A percentile compares a stretch with the other conserved stretches of the same genome.
These are phyloP conservation scores for Nakaseomyces nivariensis DNA, from an alignment of 1,139 yeast genomes.

Conservation along the genomic window DNA sequence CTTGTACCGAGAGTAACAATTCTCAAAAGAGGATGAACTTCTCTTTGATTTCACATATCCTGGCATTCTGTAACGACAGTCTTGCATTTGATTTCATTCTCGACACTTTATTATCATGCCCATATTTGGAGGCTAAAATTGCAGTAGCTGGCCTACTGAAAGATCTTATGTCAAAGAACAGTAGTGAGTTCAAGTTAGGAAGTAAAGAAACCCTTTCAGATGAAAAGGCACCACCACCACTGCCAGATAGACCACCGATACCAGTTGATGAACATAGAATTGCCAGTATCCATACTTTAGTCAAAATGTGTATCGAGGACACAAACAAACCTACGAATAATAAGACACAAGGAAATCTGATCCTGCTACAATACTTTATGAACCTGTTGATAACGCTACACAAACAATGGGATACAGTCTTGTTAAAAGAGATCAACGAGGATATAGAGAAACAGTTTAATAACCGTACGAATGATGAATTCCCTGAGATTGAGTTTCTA, in stretches of 20 bases:
- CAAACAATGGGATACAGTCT: constrained; percentile 20
- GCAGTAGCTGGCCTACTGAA: constrained; percentile 58
- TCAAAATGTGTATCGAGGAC: constrained; percentile 14
- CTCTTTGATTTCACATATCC: constrained; percentile 45
- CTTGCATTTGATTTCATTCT: constrained; percentile 49
- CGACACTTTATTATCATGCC: constrained; percentile 62
- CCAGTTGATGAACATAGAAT: constrained; percentile 22
- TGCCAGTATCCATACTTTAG: constrained; percentile 25
- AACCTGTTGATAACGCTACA: constrained; percentile 20
- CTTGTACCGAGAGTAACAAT: constrained; percentile 28
- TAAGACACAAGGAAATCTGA: constrained; percentile 9
- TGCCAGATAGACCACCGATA: constrained; percentile 25
- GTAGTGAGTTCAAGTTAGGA: neutral
- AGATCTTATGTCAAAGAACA: constrained; percentile 40
- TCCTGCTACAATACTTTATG: constrained; percentile 19
- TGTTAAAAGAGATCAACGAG: constrained; percentile 14
- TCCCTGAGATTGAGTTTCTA: constrained; percentile 23
- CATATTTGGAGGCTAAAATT: constrained; percentile 50
- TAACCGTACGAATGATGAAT: constrained; percentile 5
- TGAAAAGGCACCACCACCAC: constrained; percentile 9
- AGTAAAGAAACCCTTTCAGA: neutral
- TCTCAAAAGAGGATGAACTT: constrained; percentile 26
- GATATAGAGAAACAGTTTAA: constrained; percentile 9
- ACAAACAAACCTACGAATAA: constrained; percentile 4
- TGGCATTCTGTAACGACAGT: constrained; percentile 48